Conservation (phyloP, 345 rosid species). For the Eutrema japonicum region DNA sequence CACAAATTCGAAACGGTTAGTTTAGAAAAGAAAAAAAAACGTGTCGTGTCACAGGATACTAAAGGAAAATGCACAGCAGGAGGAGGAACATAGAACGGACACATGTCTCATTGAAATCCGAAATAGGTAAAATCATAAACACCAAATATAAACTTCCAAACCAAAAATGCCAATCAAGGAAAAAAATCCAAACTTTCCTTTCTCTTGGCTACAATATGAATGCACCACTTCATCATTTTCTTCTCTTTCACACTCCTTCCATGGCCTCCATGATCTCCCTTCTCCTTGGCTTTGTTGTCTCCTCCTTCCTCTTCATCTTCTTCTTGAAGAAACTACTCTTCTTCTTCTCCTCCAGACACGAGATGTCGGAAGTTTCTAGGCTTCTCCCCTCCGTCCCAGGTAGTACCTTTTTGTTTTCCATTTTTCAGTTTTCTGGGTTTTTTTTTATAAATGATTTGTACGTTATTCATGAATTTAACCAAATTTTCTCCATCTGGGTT, state of each 20-base stretch:
- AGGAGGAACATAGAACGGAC: neutral
- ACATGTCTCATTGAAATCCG: constrained; percentile 18
- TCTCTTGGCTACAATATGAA: constrained; percentile 19
- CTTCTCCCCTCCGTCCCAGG: constrained; percentile 78
- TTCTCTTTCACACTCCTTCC: neutral
- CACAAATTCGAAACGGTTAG: neutral
- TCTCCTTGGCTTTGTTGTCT: constrained; percentile 49
- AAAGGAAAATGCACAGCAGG: neutral
- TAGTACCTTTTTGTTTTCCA: constrained; percentile 14
- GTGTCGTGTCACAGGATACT: neutral
- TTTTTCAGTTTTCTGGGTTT: too few species aligned
- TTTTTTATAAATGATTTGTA: too few species aligned
- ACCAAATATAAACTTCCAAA: constrained; percentile 11
- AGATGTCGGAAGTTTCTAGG: constrained; percentile 41
- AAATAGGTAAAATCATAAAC: constrained; percentile 11
- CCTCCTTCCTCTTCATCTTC: constrained; percentile 49
- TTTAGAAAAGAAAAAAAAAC: neutral
- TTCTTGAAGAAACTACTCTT: constrained; percentile 42
- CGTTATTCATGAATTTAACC: neutral
- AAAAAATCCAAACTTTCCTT: constrained; percentile 28
- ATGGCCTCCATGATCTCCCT: constrained; percentile 50
- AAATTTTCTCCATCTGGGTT: neutral
- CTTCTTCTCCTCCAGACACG: constrained; percentile 35
- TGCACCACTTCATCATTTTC: neutral
- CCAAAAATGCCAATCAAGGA: constrained; percentile 24